Evolutionary conservation across 805 yeast species (phyloP).

Genomic region (Pichia nanzhaoensis): DNA sequence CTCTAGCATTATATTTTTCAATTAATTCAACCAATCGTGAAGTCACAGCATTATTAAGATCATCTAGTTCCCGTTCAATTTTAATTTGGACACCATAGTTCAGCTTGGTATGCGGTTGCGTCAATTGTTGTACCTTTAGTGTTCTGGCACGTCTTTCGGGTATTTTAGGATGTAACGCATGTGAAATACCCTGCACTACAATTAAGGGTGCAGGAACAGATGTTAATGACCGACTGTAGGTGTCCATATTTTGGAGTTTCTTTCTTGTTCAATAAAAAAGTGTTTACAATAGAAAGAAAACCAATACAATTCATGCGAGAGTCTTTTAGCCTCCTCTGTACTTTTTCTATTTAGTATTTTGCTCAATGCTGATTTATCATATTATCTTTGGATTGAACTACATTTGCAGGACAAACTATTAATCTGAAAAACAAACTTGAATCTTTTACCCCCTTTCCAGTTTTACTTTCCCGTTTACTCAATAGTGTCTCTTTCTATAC

Average conservation of each 20-base stretch:
- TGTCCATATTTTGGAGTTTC: slow-evolving; percentile 29
- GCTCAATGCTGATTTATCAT: no score
- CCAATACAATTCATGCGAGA: no score
- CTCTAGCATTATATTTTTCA: slow-evolving; percentile 7
- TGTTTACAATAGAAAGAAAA: no score
- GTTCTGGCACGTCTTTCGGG: slow-evolving; percentile 1
- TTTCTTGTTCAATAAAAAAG: not conserved
- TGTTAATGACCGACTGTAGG: slow-evolving; percentile 31
- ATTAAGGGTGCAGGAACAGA: slow-evolving; percentile 35
- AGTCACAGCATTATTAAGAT: slow-evolving; percentile 19
- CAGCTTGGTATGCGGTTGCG: not conserved
- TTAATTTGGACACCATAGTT: slow-evolving; percentile 13
- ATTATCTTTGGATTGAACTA: no score
- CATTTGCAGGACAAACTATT: no score
- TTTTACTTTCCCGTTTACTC: no score
- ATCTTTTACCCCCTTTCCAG: no score
- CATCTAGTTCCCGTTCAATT: slow-evolving; percentile 21
- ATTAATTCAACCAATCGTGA: slow-evolving; percentile 7
- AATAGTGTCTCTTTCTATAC: no score
- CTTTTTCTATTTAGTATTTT: no score
- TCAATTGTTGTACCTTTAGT: slow-evolving; percentile 11
- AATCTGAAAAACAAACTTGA: no score
- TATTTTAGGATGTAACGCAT: slow-evolving; percentile 3
- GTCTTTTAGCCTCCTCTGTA: no score
- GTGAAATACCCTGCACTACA: slow-evolving; percentile 35